phyloP scores from a whole-genome alignment of 257 asterid species.

The Solanum neorickii region DNA sequence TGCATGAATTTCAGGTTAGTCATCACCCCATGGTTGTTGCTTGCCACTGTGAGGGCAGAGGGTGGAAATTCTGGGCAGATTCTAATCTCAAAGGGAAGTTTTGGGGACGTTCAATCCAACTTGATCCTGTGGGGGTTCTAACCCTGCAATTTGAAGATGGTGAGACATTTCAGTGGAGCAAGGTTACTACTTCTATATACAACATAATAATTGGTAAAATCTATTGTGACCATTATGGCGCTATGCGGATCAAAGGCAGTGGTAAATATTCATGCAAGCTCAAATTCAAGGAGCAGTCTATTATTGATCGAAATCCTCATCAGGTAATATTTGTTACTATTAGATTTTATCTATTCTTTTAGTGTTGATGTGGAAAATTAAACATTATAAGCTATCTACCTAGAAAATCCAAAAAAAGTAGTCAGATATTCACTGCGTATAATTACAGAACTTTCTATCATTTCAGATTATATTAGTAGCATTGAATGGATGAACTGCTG shows the following conservation, averaged over 20 bases:
- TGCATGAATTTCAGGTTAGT: conserved; percentile 60
- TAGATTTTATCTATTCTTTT: background rate
- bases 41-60: conserved; percentile 93
- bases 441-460: background rate
- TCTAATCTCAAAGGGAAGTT: conserved; percentile 97
- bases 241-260: conserved; percentile 96
- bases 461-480: background rate
- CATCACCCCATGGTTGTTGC: conserved; percentile 99
- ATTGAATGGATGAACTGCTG: background rate
- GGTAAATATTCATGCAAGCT: conserved; percentile 93
- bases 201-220: conserved; percentile 92
- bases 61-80: conserved; percentile 98
- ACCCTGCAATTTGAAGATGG: conserved; percentile 94
- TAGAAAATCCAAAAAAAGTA: background rate
- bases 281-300: conserved; percentile 97
- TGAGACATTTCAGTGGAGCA: conserved; percentile 96
- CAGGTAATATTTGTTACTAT: conserved; percentile 44
- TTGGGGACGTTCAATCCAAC: conserved; percentile 99
- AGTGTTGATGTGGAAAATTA: background rate
- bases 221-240: conserved; percentile 91
- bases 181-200: conserved; percentile 95
- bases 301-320: conserved; percentile 95
- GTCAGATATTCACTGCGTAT: background rate
- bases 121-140: conserved; percentile 87
- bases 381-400: background rate